Evolutionary conservation across 495 filamentous ascomycete genomes (phyloP).

Genomic region (Penicillium robsamsonii): DNA sequence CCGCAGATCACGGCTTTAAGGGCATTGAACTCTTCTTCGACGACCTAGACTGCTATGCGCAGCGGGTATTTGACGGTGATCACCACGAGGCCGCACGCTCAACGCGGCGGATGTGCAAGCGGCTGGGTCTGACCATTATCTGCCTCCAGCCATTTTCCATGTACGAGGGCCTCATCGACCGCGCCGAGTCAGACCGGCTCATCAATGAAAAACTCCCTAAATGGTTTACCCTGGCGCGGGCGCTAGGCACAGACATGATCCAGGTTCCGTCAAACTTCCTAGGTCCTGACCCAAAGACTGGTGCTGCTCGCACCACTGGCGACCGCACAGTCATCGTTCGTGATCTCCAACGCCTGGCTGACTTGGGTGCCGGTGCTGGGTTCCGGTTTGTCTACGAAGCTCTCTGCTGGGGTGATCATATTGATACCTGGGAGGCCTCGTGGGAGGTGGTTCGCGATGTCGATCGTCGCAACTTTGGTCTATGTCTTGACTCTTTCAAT

Average conservation of each 20-base stretch:
- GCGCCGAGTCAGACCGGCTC: slow-evolving; percentile 53
- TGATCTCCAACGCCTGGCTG: slow-evolving; percentile 64
- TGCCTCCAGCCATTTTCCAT: slow-evolving; percentile 78
- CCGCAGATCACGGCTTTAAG: slow-evolving; percentile 60
- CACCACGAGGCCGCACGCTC: slow-evolving; percentile 58
- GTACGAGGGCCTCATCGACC: slow-evolving; percentile 73
- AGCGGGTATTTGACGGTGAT: slow-evolving; percentile 50
- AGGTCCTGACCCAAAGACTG: slow-evolving; percentile 43
- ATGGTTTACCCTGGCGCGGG: slow-evolving; percentile 67
- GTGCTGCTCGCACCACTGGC: slow-evolving; percentile 43
- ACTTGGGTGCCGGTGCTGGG: slow-evolving; percentile 52
- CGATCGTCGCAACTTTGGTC: slow-evolving; percentile 69
- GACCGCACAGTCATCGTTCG: slow-evolving; percentile 58
- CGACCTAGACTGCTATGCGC: slow-evolving; percentile 65
- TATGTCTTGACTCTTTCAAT: slow-evolving; percentile 81
- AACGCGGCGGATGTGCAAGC: slow-evolving; percentile 55
- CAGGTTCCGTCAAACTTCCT: slow-evolving; percentile 74
- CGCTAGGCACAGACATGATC: slow-evolving; percentile 66
- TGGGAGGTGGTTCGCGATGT: slow-evolving; percentile 68
- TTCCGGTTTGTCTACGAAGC: slow-evolving; percentile 77
- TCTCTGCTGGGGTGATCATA: slow-evolving; percentile 70
- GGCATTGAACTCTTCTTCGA: slow-evolving; percentile 81
- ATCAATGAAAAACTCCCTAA: slow-evolving; percentile 59
- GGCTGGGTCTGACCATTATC: slow-evolving; percentile 59
- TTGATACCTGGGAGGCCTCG: slow-evolving; percentile 69